These are phyloP conservation scores for Pyrenophora seminiperda DNA, from an alignment of 2,329 filamentous ascomycete species.

Conservation along the genomic window DNA sequence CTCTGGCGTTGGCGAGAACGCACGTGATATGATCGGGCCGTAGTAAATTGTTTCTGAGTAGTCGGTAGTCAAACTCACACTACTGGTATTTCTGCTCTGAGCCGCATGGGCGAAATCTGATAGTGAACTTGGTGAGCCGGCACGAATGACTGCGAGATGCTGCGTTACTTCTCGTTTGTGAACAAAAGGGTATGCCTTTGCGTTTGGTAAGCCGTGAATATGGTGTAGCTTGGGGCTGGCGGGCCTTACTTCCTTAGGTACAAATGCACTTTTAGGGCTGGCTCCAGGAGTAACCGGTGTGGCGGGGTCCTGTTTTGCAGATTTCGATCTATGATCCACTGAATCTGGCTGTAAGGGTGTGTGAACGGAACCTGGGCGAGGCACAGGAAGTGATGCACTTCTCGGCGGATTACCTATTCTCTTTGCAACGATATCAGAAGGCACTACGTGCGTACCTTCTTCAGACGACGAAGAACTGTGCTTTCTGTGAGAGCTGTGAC, in stretches of 20 bases:
- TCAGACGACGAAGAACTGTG: slow-evolving; percentile 7
- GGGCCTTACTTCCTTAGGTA: slow-evolving; percentile 2
- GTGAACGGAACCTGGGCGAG: not conserved
- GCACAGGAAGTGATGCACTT: slow-evolving; percentile 12
- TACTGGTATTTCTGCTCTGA: not conserved
- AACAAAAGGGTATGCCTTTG: slow-evolving; percentile 30
- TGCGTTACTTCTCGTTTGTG: slow-evolving; percentile 24
- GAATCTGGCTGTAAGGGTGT: not conserved
- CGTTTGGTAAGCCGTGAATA: slow-evolving; percentile 20
- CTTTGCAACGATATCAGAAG: slow-evolving; percentile 12
- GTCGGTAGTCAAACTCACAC: slow-evolving; percentile 5
- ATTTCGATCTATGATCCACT: not conserved
- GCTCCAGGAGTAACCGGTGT: not conserved
- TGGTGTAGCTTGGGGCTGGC: slow-evolving; percentile 30
- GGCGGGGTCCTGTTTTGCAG: not conserved
- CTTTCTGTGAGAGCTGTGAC: not conserved
- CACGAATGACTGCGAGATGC: slow-evolving; percentile 23
- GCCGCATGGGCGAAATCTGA: not conserved
- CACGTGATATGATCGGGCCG: not conserved
- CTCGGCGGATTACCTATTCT: slow-evolving; percentile 21
- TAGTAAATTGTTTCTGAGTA: slow-evolving; percentile 20
- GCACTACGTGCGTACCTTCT: slow-evolving; percentile 15
- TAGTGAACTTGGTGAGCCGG: slow-evolving; percentile 21
- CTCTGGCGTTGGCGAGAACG: not conserved
- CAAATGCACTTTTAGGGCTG: not conserved